Base-by-base conservation (phyloP, 108 stramenopile genomes). In the Skeletonema costatum region DNA sequence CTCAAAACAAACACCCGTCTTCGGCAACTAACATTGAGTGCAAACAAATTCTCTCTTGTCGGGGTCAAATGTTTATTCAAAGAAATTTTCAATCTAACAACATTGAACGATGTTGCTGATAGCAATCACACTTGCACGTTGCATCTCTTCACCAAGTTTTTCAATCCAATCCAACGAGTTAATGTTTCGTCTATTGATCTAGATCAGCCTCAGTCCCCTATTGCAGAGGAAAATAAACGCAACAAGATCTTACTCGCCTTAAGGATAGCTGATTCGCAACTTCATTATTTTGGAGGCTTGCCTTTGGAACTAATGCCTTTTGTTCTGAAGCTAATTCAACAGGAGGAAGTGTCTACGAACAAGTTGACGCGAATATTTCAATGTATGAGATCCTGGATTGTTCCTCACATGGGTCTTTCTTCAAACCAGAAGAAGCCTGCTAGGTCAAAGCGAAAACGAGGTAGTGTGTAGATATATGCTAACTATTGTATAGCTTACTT, bases 301-400 rank as follows among this genome's bases (percentile, higher is more conserved):
- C 63, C 63, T 8, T 17, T 64, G 63, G 63, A 64, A 33, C 19
- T 64, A 8, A 64, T 64, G 63, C 63, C 63, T 56, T 56, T 10
- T 56, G 53, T 56, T 5, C 16, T 56, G 25, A 29, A 19, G 8
- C 53, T 29, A 56, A 56, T 56, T 25, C 53, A 56, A 4, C 53
- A 56, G 25, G 53, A 56, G 6, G 53, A 56, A 25, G 53, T 56
- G 25, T 3, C 25, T 25, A 56, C 53, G 53, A 56, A 56, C 25
- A 56, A 56, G 53, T 56, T 56, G 53, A 56, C 53, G 25, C 29
- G 53, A 56, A 25, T 56, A 2, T 56, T 56, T 56, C 53, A 25
- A 21, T 25, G 19, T 17, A n/a, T 56, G 53, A 56, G 25, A 7
- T 2, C 16, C 19, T 56, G 6, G 6, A 25, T 56, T 5, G 53